A percentile compares a stretch with the other conserved stretches of the same genome.
Evolutionary conservation across 345 rosid genomes (phyloP).

Genomic region (Gossypium ekmanianum): DNA sequence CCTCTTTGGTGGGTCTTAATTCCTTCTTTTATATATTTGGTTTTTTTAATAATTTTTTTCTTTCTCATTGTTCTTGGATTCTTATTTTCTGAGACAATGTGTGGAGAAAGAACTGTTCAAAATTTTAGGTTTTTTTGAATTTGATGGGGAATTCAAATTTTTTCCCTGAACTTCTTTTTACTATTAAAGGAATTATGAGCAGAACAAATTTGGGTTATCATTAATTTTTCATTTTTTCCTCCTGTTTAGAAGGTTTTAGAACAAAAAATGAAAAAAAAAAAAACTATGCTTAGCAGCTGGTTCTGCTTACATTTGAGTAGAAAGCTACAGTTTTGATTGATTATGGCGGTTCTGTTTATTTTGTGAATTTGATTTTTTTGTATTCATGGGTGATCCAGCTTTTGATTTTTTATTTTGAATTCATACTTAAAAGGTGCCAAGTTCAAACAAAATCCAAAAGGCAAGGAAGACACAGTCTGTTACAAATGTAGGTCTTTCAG

Average conservation of each 20-base stretch:
- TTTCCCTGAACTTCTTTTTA: not conserved
- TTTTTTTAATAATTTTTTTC: not conserved
- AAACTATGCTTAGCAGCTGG: not conserved
- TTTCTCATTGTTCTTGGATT: not conserved
- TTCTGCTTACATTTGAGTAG: not conserved
- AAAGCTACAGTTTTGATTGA: not conserved
- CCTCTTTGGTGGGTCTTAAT: slow-evolving; percentile 48
- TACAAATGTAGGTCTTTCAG: slow-evolving; percentile 25
- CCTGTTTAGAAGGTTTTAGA: not conserved
- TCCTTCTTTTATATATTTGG: not conserved
- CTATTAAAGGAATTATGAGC: not conserved
- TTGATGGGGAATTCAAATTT: not conserved
- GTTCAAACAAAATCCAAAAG: slow-evolving; percentile 51
- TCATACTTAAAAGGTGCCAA: slow-evolving; percentile 38
- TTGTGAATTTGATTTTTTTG: not conserved
- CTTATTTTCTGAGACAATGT: not conserved
- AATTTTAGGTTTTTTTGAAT: not conserved
- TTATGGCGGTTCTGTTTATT: not conserved
- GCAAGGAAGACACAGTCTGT: slow-evolving; percentile 43
- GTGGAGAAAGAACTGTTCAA: not conserved
- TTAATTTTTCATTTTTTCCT: not conserved
- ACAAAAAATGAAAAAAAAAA: not conserved
- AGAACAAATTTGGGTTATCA: not conserved
- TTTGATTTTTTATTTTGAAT: slow-evolving; percentile 10
- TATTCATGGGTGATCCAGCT: not conserved